Conservation (phyloP, 192 early-diverging fungal genomes). For the Gonapodya prolifera region DNA sequence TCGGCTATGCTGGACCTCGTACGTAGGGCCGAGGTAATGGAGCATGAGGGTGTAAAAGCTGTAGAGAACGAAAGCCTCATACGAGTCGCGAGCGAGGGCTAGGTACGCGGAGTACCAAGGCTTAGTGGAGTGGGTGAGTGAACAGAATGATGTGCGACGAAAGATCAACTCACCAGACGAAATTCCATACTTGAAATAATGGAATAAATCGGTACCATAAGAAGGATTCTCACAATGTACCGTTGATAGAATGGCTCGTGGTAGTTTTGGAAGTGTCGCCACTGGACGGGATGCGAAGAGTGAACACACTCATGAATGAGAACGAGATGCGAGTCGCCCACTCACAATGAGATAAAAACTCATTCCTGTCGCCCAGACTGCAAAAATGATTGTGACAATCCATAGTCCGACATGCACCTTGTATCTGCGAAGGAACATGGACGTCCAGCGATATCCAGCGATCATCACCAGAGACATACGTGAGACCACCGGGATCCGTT, state of each 20-base stretch:
- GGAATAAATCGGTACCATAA: constrained; percentile 2
- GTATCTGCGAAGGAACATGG: background rate
- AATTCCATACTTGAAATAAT: background rate
- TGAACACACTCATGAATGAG: background rate
- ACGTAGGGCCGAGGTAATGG: background rate
- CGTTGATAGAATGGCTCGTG: background rate
- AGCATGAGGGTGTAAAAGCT: background rate
- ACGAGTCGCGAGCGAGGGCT: background rate
- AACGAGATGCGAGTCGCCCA: background rate
- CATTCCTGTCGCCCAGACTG: background rate
- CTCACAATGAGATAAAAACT: background rate
- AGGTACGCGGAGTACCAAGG: background rate
- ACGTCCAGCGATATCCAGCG: background rate
- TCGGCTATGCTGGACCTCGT: background rate
- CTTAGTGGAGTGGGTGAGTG: background rate
- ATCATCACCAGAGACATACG: background rate
- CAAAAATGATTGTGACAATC: background rate
- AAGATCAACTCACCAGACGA: background rate
- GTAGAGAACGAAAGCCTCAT: background rate
- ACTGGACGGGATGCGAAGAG: background rate
- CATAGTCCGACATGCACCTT: background rate
- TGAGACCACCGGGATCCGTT: background rate
- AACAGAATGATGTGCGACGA: background rate
- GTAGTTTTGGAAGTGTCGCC: constrained; percentile 6
- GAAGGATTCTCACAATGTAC: constrained; percentile 3